Base-by-base conservation (phyloP, 2,329 filamentous ascomycete species). In the Apiospora marii region DNA sequence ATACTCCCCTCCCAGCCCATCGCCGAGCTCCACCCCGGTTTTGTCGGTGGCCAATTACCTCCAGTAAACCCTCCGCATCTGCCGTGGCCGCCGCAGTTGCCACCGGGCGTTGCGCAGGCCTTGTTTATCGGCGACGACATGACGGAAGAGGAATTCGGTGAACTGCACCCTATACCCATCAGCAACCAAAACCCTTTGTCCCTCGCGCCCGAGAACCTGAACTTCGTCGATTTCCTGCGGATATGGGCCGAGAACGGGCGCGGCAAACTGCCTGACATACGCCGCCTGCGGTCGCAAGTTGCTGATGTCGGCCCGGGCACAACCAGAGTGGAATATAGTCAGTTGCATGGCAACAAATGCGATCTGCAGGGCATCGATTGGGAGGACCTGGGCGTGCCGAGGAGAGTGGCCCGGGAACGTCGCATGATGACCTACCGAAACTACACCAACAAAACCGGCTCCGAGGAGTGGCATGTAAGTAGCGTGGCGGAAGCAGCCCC, bases 301-400 rank as follows among this genome's bases (percentile, higher is more conserved):
- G 79, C 81, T 69, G 79, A 81, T 49, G 78, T 77, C n/a, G 48
- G 68, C 34, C 34, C 48, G 51, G 78, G 77, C 41, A 71, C 70
- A 22, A 71, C 74, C 76, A 74, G 80, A 43, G 74, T 84, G 48
- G 73, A 78, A 3, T 87, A 86, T 73, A 77, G 79, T 7, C 85
- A 91, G 70, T 83, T 92, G 8, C 78, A 82, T n/a, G 90, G 89
- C 1, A 88, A 92, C 68, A 71, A 76, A 67, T 89, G 82, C 72
- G 90, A 92, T 76, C 79, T 91, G 34, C 90, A 92, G 76, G 88
- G 90, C 69, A 83, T 92, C 48, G 80, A 91, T 77, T 92, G 90
- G 90, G 75, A 79, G 1, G 80, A 83, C 16, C 81, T 92, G 74
- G 86, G 86, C 1, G 86, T 90, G 2, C 85, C 85, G 14, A 85